Evolutionary conservation across 306 rosid species (phyloP).

Genomic region (Rosa lucieae): DNA sequence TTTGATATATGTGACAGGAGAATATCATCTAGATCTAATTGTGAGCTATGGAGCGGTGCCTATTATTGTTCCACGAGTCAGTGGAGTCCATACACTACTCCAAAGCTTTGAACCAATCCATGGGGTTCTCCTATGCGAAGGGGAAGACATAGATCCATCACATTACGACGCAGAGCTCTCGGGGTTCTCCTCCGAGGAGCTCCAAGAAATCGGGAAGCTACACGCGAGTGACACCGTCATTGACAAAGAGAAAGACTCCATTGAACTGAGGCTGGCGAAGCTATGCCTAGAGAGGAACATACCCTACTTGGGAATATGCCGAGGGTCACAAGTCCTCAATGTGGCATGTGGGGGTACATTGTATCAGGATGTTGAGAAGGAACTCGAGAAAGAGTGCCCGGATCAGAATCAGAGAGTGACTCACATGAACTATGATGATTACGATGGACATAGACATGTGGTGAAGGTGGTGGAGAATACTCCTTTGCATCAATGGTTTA

Average conservation of each 20-base stretch:
- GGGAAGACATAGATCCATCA: conserved; percentile 67
- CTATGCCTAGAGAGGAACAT: conserved; percentile 73
- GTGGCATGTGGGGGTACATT: conserved; percentile 68
- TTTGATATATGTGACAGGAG: conserved; percentile 40
- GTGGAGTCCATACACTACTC: conserved; percentile 57
- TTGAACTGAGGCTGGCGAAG: conserved; percentile 53
- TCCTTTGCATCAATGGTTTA: conserved; percentile 78
- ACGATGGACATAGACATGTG: conserved; percentile 86
- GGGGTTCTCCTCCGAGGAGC: conserved; percentile 42
- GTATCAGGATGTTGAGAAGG: conserved; percentile 55
- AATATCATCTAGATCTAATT: conserved; percentile 69
- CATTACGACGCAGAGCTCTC: conserved; percentile 52
- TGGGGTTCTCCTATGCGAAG: conserved; percentile 73
- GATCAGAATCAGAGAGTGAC: conserved; percentile 30
- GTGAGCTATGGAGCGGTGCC: conserved; percentile 68
- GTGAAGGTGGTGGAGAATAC: conserved; percentile 66
- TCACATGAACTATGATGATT: conserved; percentile 77
- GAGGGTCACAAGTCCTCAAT: conserved; percentile 61
- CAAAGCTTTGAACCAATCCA: conserved; percentile 72
- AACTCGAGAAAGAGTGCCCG: conserved; percentile 36
- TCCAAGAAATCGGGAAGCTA: conserved; percentile 48
- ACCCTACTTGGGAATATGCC: conserved; percentile 64
- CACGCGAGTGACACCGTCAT: conserved; percentile 59
- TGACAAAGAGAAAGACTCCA: conserved; percentile 60
- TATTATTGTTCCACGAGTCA: conserved; percentile 64